phyloP scores from a whole-genome alignment of 2,329 filamentous ascomycete genomes.

The Daldinia sp. region DNA sequence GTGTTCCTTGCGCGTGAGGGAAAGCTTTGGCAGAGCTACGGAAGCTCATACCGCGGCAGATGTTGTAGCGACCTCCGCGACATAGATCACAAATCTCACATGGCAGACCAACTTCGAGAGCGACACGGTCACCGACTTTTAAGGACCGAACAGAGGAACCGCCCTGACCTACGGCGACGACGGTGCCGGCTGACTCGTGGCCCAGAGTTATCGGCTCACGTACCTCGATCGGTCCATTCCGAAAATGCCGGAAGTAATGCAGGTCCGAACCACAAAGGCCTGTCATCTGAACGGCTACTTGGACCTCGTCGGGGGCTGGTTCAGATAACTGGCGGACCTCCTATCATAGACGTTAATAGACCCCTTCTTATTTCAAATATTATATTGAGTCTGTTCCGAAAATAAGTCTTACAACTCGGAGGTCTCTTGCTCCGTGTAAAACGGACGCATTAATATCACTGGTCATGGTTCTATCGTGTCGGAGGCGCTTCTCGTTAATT shows the following conservation, averaged over 20 bases:
- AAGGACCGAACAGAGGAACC: constrained; percentile 60
- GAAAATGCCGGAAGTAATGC: constrained; percentile 72
- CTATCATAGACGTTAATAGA: constrained; percentile 47
- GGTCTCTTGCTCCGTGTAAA: constrained; percentile 60
- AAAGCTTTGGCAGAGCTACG: constrained; percentile 64
- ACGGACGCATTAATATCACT: constrained; percentile 59
- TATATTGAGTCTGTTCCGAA: not conserved
- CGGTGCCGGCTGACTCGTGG: constrained; percentile 75
- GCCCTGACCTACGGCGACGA: constrained; percentile 56
- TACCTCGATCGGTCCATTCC: constrained; percentile 71
- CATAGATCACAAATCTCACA: constrained; percentile 62
- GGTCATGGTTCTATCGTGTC: constrained; percentile 28
- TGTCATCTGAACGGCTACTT: constrained; percentile 67
- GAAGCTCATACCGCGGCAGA: constrained; percentile 65
- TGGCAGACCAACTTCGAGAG: constrained; percentile 64
- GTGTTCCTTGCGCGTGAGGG: constrained; percentile 66
- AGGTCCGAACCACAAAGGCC: constrained; percentile 74
- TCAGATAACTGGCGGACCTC: constrained; percentile 62
- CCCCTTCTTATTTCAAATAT: not conserved
- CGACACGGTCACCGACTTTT: constrained; percentile 74
- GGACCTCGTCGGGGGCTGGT: constrained; percentile 65
- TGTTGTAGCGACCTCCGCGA: constrained; percentile 65
- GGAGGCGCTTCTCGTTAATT: not conserved
- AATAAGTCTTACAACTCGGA: constrained; percentile 55
- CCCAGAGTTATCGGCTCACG: constrained; percentile 64